These are phyloP conservation scores for Leccinum longicurvipes DNA, from an alignment of 768 basidiomycete genomes.

Conservation along the genomic window DNA sequence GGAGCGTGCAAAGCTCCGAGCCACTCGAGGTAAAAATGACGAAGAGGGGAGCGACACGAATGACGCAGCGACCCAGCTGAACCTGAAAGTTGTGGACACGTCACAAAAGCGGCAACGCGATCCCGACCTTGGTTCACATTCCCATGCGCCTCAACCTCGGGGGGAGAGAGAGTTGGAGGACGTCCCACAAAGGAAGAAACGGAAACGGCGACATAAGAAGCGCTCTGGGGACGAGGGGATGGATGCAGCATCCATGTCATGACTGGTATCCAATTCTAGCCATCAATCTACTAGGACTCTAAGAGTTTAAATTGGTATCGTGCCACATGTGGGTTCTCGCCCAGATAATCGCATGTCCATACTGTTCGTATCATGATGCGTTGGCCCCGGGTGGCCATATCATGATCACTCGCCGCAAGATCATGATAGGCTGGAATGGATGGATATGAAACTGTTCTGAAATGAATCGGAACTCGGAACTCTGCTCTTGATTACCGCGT, in stretches of 20 bases:
- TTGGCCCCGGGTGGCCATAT: neutral
- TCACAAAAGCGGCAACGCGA: conserved; percentile 19
- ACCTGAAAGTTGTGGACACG: neutral
- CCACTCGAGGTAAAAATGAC: conserved; percentile 16
- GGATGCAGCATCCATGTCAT: neutral
- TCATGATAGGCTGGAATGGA: neutral
- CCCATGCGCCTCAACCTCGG: conserved; percentile 6
- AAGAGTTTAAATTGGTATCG: neutral
- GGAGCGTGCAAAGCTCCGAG: conserved; percentile 55
- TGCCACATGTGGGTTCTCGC: too few relatives aligned
- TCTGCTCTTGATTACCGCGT: conserved; percentile 10
- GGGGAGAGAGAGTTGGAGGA: conserved; percentile 12
- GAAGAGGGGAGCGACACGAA: conserved; percentile 4
- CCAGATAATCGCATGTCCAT: neutral
- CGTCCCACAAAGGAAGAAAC: conserved; percentile 33
- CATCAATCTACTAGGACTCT: too few relatives aligned
- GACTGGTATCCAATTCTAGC: neutral
- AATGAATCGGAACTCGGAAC: neutral
- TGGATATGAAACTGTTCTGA: neutral
- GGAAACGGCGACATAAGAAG: conserved; percentile 42
- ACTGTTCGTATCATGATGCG: neutral
- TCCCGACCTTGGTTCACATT: conserved; percentile 2
- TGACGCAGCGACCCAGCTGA: neutral
- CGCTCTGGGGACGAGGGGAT: conserved; percentile 8
- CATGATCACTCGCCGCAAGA: neutral